phyloP scores from a whole-genome alignment of 345 rosid genomes.

The Rhizophora apiculata region DNA sequence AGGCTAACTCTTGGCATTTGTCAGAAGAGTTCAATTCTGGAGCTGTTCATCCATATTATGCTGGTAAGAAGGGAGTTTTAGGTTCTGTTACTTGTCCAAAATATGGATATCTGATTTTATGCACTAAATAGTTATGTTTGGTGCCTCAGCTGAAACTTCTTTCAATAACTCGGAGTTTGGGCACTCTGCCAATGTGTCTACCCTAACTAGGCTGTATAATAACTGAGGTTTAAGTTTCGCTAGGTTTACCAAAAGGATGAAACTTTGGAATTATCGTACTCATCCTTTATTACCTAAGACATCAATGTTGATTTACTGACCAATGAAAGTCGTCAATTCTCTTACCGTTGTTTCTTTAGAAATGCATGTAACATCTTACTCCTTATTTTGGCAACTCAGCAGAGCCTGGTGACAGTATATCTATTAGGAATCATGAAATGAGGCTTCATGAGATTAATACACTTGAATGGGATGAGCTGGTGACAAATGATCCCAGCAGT shows the following conservation, averaged over 20 bases:
- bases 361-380: slow-evolving; percentile 11
- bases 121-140: slow-evolving; percentile 2
- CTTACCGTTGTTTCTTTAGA: not conserved
- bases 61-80: slow-evolving; percentile 31
- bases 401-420: slow-evolving; percentile 46
- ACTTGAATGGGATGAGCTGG: slow-evolving; percentile 96
- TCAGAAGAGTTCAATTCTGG: slow-evolving; percentile 68
- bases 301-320: not conserved
- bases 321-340: not conserved
- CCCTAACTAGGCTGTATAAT: not conserved
- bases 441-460: slow-evolving; percentile 89
- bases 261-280: not conserved
- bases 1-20: slow-evolving; percentile 43
- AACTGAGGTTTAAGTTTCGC: slow-evolving; percentile 1
- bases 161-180: not conserved
- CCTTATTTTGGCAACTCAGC: slow-evolving; percentile 32
- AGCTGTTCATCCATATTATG: slow-evolving; percentile 32
- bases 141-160: not conserved
- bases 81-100: slow-evolving; percentile 28
- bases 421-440: slow-evolving; percentile 54
- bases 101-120: slow-evolving; percentile 1
- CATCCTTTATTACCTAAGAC: not conserved
- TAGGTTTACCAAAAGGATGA: not conserved
- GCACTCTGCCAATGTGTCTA: not conserved
- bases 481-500: slow-evolving; percentile 44